Conservation (phyloP, 2,329 filamentous ascomycete genomes). For the Tolypocladium tropicale region DNA sequence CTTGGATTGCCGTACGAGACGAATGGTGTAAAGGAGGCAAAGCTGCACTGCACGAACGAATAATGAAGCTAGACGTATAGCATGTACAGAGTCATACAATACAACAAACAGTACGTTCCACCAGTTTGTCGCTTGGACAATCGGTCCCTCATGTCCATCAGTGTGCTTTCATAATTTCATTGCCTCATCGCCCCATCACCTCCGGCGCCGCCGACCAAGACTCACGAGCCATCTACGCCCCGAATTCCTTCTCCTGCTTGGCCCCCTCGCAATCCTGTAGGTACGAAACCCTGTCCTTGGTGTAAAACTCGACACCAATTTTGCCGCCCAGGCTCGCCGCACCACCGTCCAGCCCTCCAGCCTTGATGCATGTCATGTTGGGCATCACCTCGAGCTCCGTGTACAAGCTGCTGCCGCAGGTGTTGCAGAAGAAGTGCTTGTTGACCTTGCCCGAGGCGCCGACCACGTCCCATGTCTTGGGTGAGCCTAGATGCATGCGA, state of each 20-base stretch:
- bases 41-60: neutral
- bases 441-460: conserved; percentile 43
- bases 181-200: no score
- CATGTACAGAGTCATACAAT: no score
- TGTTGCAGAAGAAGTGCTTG: conserved; percentile 44
- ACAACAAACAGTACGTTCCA: no score
- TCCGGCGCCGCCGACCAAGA: no score
- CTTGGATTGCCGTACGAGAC: neutral
- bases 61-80: no score
- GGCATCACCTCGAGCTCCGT: conserved; percentile 43
- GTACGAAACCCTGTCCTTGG: conserved; percentile 36
- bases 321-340: conserved; percentile 29
- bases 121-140: neutral
- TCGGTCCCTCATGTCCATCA: neutral
- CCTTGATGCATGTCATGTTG: conserved; percentile 38
- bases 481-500: conserved; percentile 31
- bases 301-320: conserved; percentile 42
- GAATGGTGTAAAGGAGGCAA: neutral
- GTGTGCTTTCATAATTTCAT: neutral
- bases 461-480: conserved; percentile 34
- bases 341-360: conserved; percentile 38
- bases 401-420: conserved; percentile 40
- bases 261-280: conserved; percentile 24
- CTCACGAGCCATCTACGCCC: neutral
- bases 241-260: conserved; percentile 6